phyloP scores from a whole-genome alignment of 2,329 filamentous ascomycete species.

The Geosmithia flava region DNA sequence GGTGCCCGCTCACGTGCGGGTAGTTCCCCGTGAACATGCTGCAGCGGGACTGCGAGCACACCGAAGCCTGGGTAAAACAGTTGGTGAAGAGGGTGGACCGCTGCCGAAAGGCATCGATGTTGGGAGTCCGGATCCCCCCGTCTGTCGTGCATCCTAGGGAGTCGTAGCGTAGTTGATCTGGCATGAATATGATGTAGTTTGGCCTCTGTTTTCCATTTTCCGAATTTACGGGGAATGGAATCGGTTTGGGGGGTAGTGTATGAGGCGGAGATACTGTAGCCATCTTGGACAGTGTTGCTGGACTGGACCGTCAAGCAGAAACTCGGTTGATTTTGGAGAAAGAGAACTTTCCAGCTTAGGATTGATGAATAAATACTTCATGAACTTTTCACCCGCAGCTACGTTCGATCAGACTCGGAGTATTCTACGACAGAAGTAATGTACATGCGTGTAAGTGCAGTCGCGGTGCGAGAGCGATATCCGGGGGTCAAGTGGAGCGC shows the following conservation, averaged over 20 bases:
- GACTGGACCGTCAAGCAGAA: too few relatives aligned
- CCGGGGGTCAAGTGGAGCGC: too few relatives aligned
- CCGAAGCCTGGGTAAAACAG: conserved; percentile 29
- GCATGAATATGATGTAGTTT: conserved; percentile 32
- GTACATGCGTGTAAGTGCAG: too few relatives aligned
- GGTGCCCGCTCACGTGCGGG: conserved; percentile 30
- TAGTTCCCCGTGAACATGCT: conserved; percentile 34
- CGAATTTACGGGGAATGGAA: conserved; percentile 6
- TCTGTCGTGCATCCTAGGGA: conserved; percentile 21
- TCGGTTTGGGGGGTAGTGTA: background rate
- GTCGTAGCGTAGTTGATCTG: conserved; percentile 32
- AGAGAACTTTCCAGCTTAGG: too few relatives aligned
- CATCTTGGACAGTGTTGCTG: background rate
- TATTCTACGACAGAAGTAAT: too few relatives aligned
- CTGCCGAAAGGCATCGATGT: conserved; percentile 26
- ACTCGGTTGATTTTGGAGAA: too few relatives aligned
- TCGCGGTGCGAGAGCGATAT: too few relatives aligned
- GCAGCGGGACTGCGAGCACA: conserved; percentile 32
- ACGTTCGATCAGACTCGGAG: too few relatives aligned
- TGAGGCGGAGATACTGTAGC: background rate
- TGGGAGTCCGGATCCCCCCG: conserved; percentile 19
- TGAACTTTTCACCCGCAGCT: too few relatives aligned
- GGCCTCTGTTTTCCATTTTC: conserved; percentile 14
- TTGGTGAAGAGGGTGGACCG: conserved; percentile 28
- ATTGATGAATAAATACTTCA: too few relatives aligned